phyloP scores from a whole-genome alignment of 768 basidiomycete genomes.

The Nidularia sp. region DNA sequence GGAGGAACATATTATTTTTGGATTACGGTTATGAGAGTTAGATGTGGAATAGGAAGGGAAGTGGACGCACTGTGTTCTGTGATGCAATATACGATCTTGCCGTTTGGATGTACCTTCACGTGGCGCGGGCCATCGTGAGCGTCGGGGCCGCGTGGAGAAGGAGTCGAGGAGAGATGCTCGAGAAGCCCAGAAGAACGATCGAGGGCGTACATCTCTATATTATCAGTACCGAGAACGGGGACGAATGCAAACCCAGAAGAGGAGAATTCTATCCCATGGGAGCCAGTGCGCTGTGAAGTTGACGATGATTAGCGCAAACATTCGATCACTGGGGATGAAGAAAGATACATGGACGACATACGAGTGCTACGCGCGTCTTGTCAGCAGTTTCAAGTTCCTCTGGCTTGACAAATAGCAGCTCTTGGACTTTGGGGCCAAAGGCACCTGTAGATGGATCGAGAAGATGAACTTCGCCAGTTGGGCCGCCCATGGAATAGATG shows the following conservation, averaged over 20 bases:
- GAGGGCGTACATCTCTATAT: constrained; percentile 42
- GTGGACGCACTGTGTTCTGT: constrained; percentile 41
- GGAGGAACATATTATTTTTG: no score
- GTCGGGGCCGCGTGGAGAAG: constrained; percentile 30
- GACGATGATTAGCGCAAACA: not conserved
- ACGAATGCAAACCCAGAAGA: constrained; percentile 37
- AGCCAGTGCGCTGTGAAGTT: constrained; percentile 38
- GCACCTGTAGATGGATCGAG: no score
- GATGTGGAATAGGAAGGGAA: not conserved
- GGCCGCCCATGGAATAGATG: no score
- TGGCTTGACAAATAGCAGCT: no score
- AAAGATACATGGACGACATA: constrained; percentile 9
- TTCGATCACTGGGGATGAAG: not conserved
- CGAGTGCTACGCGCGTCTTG: no score
- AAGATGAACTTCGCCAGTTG: no score
- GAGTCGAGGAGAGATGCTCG: constrained; percentile 28
- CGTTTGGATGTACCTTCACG: constrained; percentile 49
- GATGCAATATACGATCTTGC: constrained; percentile 44
- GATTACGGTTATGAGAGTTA: not conserved
- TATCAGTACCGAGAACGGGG: constrained; percentile 44
- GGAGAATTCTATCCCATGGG: constrained; percentile 48
- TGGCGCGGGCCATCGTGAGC: constrained; percentile 48
- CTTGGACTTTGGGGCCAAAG: no score
- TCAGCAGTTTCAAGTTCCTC: no score
- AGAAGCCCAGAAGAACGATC: constrained; percentile 26